phyloP scores from a whole-genome alignment of 2,329 filamentous ascomycete genomes.

The Xenosphaeropsis pyriputrescens region DNA sequence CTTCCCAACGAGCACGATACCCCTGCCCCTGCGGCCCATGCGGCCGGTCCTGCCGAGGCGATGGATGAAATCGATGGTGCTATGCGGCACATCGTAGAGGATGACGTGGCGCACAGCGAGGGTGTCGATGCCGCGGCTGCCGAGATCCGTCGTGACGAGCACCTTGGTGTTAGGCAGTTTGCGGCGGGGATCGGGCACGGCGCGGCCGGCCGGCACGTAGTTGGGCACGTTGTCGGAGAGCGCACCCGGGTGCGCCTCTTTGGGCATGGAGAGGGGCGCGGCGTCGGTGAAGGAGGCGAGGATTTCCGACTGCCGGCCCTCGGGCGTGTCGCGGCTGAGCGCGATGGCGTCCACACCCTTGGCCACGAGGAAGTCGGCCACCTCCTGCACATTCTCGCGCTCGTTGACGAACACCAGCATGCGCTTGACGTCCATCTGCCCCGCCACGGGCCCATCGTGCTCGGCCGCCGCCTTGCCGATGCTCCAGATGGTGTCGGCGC shows the following conservation, averaged over 20 bases:
- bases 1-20: constrained; percentile 80
- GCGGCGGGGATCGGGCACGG: constrained; percentile 11
- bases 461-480: constrained; percentile 63
- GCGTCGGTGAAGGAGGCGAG: constrained; percentile 56
- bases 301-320: constrained; percentile 63
- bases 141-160: constrained; percentile 85
- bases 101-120: constrained; percentile 82
- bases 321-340: constrained; percentile 70
- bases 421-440: constrained; percentile 55
- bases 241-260: constrained; percentile 19
- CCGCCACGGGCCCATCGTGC: constrained; percentile 39
- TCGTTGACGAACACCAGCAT: constrained; percentile 96
- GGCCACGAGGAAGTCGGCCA: constrained; percentile 62
- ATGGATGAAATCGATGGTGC: constrained; percentile 96
- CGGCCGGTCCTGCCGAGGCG: constrained; percentile 80
- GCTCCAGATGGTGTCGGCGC: constrained; percentile 87
- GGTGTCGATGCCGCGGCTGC: constrained; percentile 88
- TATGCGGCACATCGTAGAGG: constrained; percentile 94
- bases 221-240: constrained; percentile 22
- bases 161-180: constrained; percentile 67
- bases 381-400: constrained; percentile 70
- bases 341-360: constrained; percentile 86
- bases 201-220: constrained; percentile 13
- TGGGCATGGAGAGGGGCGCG: constrained; percentile 19
- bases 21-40: constrained; percentile 81